A percentile compares a stretch with the other conserved stretches of the same genome.
Conservation (phyloP, 306 rosid species). For the Cucurbita ficifolia region DNA sequence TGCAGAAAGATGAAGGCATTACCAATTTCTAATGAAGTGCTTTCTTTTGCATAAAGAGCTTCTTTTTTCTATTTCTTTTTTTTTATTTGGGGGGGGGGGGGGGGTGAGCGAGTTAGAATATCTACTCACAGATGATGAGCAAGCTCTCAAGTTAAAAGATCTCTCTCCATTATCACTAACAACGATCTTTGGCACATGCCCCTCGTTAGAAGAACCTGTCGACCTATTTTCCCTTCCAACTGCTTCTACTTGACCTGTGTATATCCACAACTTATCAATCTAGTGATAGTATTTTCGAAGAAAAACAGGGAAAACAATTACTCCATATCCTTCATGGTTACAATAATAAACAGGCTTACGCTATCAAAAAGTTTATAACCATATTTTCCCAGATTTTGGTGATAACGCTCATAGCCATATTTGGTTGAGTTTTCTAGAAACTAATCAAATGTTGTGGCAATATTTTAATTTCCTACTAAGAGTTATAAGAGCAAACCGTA, state of each 20-base stretch:
- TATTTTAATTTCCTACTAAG: slow-evolving; percentile 16
- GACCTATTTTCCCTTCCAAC: slow-evolving; percentile 25
- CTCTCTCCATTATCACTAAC: slow-evolving; percentile 14
- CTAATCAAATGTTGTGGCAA: slow-evolving; percentile 7
- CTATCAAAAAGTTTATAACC: background rate
- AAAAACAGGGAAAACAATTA: background rate
- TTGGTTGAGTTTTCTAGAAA: background rate
- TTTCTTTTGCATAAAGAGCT: background rate
- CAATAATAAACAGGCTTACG: background rate
- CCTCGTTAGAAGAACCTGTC: slow-evolving; percentile 12
- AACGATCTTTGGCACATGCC: slow-evolving; percentile 16
- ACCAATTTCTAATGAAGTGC: background rate
- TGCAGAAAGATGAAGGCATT: background rate
- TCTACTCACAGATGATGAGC: slow-evolving; percentile 55
- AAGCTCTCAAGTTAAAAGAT: slow-evolving; percentile 38
- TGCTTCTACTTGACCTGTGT: slow-evolving; percentile 31
- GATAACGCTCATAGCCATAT: slow-evolving; percentile 9
- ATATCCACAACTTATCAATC: slow-evolving; percentile 9
- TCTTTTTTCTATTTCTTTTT: no score
- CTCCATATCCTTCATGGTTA: background rate
- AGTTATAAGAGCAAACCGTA: slow-evolving; percentile 37
- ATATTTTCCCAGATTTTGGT: background rate
- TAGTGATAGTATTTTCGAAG: background rate
- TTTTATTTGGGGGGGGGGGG: background rate
- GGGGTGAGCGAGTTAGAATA: background rate